These are phyloP conservation scores for Sporothrix pallida DNA, from an alignment of 2,329 filamentous ascomycete genomes.

Conservation along the genomic window DNA sequence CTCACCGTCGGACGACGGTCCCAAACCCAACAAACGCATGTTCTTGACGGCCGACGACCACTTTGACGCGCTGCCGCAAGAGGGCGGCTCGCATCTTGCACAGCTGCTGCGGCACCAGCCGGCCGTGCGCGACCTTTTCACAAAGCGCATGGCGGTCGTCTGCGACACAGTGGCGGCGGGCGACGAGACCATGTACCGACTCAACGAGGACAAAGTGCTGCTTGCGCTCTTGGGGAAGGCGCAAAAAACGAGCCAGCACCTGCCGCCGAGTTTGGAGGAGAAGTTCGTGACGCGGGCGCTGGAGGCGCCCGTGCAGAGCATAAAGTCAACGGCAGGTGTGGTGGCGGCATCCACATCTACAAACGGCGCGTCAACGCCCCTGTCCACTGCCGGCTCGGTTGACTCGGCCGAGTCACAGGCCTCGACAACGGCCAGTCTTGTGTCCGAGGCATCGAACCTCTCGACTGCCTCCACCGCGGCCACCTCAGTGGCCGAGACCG, in stretches of 20 bases:
- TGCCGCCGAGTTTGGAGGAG: conserved; percentile 84
- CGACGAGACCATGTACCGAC: conserved; percentile 82
- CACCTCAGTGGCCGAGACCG: conserved; percentile 48
- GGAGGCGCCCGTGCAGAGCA: conserved; percentile 74
- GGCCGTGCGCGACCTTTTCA: conserved; percentile 58
- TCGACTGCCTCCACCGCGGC: conserved; percentile 55
- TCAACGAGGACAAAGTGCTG: conserved; percentile 74
- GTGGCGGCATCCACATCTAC: conserved; percentile 40
- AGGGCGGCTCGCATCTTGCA: conserved; percentile 62
- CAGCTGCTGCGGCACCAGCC: conserved; percentile 57
- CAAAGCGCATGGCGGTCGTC: conserved; percentile 69
- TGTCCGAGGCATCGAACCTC: conserved; percentile 40
- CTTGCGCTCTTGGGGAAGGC: conserved; percentile 73
- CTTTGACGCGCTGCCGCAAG: conserved; percentile 63
- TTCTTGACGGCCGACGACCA: conserved; percentile 76
- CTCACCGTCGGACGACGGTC: conserved; percentile 30
- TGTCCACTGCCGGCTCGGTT: conserved; percentile 43
- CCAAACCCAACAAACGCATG: conserved; percentile 60
- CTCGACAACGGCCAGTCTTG: conserved; percentile 44
- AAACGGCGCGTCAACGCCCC: conserved; percentile 45
- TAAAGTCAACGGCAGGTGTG: conserved; percentile 53
- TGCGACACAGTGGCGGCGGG: conserved; percentile 85
- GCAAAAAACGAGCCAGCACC: conserved; percentile 62
- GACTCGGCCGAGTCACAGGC: conserved; percentile 52
- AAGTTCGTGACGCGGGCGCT: conserved; percentile 78